These are phyloP conservation scores for Plasmodium malariae DNA, from an alignment of 169 alveolate species.

Conservation along the genomic window DNA sequence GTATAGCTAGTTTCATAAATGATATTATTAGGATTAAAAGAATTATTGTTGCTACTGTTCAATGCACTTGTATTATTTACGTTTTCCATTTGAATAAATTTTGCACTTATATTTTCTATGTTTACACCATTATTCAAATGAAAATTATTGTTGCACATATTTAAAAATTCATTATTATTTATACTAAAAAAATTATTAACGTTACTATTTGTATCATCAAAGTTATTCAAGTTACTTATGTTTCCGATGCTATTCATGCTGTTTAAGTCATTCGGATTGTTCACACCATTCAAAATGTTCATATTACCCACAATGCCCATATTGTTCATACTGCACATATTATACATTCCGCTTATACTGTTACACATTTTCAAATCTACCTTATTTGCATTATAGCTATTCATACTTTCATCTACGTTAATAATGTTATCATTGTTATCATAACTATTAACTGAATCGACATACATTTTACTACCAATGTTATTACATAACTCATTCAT, in stretches of 20 bases:
- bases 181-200: conserved; percentile 4
- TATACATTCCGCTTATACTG: neutral
- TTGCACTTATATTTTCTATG: conserved; percentile 1
- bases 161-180: conserved; percentile 13
- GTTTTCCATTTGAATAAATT: conserved; percentile 10
- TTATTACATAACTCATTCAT: conserved; percentile 33
- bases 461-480: conserved; percentile 27
- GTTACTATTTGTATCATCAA: conserved; percentile 16
- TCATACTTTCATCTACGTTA: conserved; percentile 26
- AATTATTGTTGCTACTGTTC: neutral
- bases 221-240: neutral
- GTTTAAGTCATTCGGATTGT: neutral
- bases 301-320: neutral
- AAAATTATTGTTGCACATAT: conserved; percentile 12
- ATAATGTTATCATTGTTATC: conserved; percentile 54
- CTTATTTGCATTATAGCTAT: conserved; percentile 16
- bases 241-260: neutral
- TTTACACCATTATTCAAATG: neutral
- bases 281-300: conserved; percentile 16
- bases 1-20: conserved; percentile 30
- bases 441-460: neutral
- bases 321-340: neutral
- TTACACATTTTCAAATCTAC: conserved; percentile 20
- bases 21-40: conserved; percentile 13
- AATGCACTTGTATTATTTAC: neutral